A percentile compares a stretch with the other conserved stretches of the same genome.
phyloP scores from a whole-genome alignment of 352 stramenopile genomes.

The Halophytophthora batemanensis region DNA sequence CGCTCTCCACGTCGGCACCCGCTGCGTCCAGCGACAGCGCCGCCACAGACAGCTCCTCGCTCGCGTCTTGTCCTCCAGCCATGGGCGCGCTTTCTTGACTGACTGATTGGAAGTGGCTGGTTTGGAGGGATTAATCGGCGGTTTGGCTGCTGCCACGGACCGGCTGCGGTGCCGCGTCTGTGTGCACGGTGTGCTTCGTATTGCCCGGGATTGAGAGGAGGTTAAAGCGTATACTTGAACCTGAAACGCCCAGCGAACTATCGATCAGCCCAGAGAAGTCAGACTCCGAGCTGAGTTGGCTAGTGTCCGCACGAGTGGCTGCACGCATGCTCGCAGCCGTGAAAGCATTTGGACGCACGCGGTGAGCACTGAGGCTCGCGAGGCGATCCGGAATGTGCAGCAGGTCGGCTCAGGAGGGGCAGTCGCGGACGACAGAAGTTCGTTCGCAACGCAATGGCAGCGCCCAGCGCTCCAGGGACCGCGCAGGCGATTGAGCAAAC shows the following conservation, averaged over 20 bases:
- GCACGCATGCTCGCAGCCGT: too few relatives aligned
- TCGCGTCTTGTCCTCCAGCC: conserved; percentile 18
- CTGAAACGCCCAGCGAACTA: too few relatives aligned
- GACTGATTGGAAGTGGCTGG: conserved; percentile 2
- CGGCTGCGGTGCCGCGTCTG: too few relatives aligned
- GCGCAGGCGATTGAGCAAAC: too few relatives aligned
- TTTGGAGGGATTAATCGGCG: not conserved
- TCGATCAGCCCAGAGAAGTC: not conserved
- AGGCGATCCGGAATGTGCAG: too few relatives aligned
- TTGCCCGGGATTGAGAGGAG: not conserved
- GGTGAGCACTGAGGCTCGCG: too few relatives aligned
- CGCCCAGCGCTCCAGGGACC: too few relatives aligned
- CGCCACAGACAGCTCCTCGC: conserved; percentile 37
- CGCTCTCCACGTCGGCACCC: conserved; percentile 24
- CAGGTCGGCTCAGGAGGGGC: too few relatives aligned
- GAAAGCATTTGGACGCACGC: too few relatives aligned
- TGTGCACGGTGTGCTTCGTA: not conserved
- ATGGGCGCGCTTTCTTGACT: conserved; percentile 9
- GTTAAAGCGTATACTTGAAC: not conserved
- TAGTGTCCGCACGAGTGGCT: too few relatives aligned
- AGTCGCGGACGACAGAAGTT: too few relatives aligned
- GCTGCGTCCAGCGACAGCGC: conserved; percentile 40
- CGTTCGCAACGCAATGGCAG: too few relatives aligned
- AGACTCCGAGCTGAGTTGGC: not conserved
- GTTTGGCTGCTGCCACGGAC: not conserved